Evolutionary conservation across 2,329 filamentous ascomycete genomes (phyloP).

Genomic region (Teratosphaeria viscida): DNA sequence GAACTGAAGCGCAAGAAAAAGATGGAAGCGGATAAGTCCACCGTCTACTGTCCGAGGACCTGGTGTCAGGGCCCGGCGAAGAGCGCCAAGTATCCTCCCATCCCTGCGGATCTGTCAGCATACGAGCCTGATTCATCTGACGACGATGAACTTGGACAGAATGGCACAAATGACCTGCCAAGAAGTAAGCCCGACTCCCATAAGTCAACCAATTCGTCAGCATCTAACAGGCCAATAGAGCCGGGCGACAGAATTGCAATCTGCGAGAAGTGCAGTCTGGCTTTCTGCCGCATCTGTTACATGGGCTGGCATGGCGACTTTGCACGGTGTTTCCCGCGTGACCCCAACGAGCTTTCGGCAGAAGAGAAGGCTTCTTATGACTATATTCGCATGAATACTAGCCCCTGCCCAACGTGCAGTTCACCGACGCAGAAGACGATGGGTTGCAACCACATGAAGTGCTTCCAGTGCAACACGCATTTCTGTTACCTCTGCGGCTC

Average conservation of each 20-base stretch:
- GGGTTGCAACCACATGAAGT: slow-evolving; percentile 96
- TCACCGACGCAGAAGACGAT: slow-evolving; percentile 80
- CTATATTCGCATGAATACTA: slow-evolving; percentile 72
- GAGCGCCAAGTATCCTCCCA: slow-evolving; percentile 41
- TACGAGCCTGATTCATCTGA: slow-evolving; percentile 30
- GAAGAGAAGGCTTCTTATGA: slow-evolving; percentile 82
- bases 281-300: slow-evolving; percentile 69
- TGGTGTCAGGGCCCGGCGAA: slow-evolving; percentile 87
- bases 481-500: slow-evolving; percentile 90
- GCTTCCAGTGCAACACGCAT: slow-evolving; percentile 78
- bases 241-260: slow-evolving; percentile 58
- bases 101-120: slow-evolving; percentile 30
- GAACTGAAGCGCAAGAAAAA: slow-evolving; percentile 85
- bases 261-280: slow-evolving; percentile 80
- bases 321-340: slow-evolving; percentile 56
- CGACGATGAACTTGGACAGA: slow-evolving; percentile 17
- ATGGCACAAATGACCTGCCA: slow-evolving; percentile 5
- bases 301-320: slow-evolving; percentile 92
- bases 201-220: background rate
- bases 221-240: slow-evolving; percentile 4
- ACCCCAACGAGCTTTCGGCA: slow-evolving; percentile 60
- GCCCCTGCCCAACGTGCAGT: slow-evolving; percentile 78
- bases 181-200: background rate
- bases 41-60: slow-evolving; percentile 79
- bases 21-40: slow-evolving; percentile 82